Conservation (phyloP, 164 flowering plant species). For the Buxus sempervirens region DNA sequence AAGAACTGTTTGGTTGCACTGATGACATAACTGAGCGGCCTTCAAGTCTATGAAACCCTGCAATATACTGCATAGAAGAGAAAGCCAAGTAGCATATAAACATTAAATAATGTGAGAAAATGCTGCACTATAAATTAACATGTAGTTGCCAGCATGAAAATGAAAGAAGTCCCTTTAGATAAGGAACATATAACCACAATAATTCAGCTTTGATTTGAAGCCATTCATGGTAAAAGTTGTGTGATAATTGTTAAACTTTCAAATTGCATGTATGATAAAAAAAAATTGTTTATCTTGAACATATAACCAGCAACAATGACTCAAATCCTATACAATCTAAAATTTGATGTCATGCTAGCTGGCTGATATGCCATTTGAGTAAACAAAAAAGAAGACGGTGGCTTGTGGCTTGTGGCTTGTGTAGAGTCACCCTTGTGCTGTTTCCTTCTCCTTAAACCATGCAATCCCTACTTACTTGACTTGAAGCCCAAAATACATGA, state of each 20-base stretch:
- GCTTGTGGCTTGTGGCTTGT: no score
- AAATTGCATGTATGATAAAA: background rate
- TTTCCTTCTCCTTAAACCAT: no score
- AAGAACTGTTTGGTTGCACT: constrained; percentile 32
- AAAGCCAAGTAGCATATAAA: background rate
- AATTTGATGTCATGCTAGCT: no score
- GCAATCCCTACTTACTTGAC: no score
- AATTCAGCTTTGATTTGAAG: background rate
- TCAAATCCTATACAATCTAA: background rate
- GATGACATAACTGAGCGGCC: constrained; percentile 36
- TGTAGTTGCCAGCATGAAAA: background rate
- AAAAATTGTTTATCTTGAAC: background rate
- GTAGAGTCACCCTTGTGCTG: no score
- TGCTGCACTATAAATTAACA: background rate
- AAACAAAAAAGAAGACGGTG: no score
- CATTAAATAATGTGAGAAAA: background rate
- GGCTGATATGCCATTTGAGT: no score
- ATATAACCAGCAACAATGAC: background rate
- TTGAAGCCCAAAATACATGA: no score
- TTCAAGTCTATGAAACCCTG: constrained; percentile 46
- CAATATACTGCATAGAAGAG: constrained; percentile 36
- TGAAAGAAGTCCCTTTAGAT: background rate
- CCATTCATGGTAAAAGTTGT: background rate
- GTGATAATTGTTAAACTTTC: background rate
- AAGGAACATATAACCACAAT: background rate